These are phyloP conservation scores for Bidens hawaiensis DNA, from an alignment of 140 eudicot genomes.

Conservation along the genomic window DNA sequence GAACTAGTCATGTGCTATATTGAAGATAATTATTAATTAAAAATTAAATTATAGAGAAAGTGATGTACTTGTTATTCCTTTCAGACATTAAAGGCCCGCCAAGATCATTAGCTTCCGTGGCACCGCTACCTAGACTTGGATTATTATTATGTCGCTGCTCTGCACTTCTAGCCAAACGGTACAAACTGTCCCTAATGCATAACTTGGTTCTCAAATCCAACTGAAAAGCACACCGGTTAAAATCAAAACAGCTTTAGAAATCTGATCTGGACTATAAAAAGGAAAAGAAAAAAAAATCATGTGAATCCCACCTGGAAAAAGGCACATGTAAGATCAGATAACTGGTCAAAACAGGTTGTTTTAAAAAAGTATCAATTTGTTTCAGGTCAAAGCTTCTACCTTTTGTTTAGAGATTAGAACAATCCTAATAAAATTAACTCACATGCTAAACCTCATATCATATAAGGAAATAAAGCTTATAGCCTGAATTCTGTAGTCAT, in stretches of 20 bases:
- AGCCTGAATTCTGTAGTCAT: neutral
- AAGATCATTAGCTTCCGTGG: conserved; percentile 38
- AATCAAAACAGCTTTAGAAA: conserved; percentile 13
- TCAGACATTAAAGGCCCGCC: conserved; percentile 43
- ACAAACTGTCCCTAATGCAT: conserved; percentile 90
- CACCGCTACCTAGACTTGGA: conserved; percentile 31
- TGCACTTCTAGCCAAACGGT: conserved; percentile 95
- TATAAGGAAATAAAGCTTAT: neutral
- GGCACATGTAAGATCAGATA: neutral
- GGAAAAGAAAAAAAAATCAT: too few relatives aligned
- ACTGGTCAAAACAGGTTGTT: too few relatives aligned
- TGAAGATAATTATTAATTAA: too few relatives aligned
- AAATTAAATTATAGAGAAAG: conserved; percentile 6
- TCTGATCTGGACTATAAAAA: neutral
- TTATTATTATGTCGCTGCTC: conserved; percentile 70
- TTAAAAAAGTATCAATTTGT: neutral
- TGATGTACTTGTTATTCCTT: conserved; percentile 46
- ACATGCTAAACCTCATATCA: neutral
- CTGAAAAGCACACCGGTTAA: conserved; percentile 41
- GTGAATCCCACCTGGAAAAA: too few relatives aligned
- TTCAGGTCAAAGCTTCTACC: neutral
- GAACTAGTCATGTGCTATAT: too few relatives aligned
- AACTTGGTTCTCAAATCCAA: conserved; percentile 80
- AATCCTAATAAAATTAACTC: neutral
- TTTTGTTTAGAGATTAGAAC: neutral